Evolutionary conservation across 306 rosid species (phyloP), one percentile per base, ranked within the genome.

Genomic region (Cucurbita argyrosperma): DNA sequence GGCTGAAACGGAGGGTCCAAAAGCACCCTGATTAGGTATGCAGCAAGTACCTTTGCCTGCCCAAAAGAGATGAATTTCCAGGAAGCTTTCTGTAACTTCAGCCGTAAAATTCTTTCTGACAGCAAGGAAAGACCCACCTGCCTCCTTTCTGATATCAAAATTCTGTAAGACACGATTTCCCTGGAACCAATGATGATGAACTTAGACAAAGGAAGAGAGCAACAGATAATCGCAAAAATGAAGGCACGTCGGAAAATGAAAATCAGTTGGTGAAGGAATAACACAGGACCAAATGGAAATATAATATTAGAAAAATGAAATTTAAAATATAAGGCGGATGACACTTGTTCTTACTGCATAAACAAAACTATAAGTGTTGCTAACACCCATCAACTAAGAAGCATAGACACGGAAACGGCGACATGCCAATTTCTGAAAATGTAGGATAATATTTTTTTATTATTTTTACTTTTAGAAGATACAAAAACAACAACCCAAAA

Each of bases 1-100:
- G 76, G 94, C 96, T 69, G 88, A 88, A 83, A 92, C 75, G 74
- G 85, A 66, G 78, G 97, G 96, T 4, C 97, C 97, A 77, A 84
- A 89, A 50, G 87, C 79, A 72, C 89, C 93, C 69, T 73, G 88
- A 10, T 0, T 6, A 57, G 94, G 96, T 56, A 88, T 76, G 76
- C 96, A 89, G 52, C 96, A 89, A 58, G 93, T 89, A 49, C 97
- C 97, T 77, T 92, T 92, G 52, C 97, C 97, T 18, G 94, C 96
- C 97, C 96, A 89, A 76, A 89, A 84, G 43, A 92, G 89, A 83
- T 92, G 97, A 70, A 92, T 78, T 78, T 89, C 97, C 18, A 92
- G 60, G 85, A 64, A 78, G 77, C 85, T 92, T 81, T 86, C 83
- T 47, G 88, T 74, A 42, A 91, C 96, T 40, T 37, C 61, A 81